Evolutionary conservation across 768 basidiomycete genomes (phyloP).

Genomic region (Hygrocybe coccinea): DNA sequence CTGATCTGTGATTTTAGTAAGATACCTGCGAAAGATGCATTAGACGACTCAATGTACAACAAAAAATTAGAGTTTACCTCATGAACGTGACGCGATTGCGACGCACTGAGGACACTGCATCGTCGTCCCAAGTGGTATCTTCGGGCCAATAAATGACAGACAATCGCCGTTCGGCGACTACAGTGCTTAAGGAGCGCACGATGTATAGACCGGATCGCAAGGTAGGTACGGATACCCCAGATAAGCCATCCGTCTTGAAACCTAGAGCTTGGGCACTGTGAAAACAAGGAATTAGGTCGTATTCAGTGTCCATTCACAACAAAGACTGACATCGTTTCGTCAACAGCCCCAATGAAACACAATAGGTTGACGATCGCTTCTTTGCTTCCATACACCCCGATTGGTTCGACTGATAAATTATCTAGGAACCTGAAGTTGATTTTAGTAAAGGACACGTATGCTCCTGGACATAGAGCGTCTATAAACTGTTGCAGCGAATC

Average conservation of each 20-base stretch:
- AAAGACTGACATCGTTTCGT: slow-evolving; percentile 37
- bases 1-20: slow-evolving; percentile 57
- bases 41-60: slow-evolving; percentile 21
- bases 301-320: slow-evolving; percentile 25
- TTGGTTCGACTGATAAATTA: slow-evolving; percentile 39
- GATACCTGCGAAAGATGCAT: slow-evolving; percentile 38
- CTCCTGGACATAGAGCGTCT: slow-evolving; percentile 44
- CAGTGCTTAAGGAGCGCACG: slow-evolving; percentile 20
- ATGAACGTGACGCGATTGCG: slow-evolving; percentile 59
- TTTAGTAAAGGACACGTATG: slow-evolving; percentile 50
- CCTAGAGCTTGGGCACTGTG: slow-evolving; percentile 34
- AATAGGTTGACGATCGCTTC: slow-evolving; percentile 47
- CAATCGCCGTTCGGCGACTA: slow-evolving; percentile 21
- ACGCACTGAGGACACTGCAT: slow-evolving; percentile 38
- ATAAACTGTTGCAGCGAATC: slow-evolving; percentile 45
- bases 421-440: slow-evolving; percentile 55
- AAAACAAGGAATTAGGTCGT: slow-evolving; percentile 34
- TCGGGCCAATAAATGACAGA: slow-evolving; percentile 63
- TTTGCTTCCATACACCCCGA: slow-evolving; percentile 57
- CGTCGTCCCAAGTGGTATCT: slow-evolving; percentile 53
- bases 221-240: slow-evolving; percentile 12
- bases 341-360: slow-evolving; percentile 30
- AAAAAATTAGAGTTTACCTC: slow-evolving; percentile 35
- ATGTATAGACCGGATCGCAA: slow-evolving; percentile 52
- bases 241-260: slow-evolving; percentile 12